A percentile compares a stretch with the other conserved stretches of the same genome.
Evolutionary conservation across 257 asterid genomes (phyloP).

Genomic region (Coffea eugenioides): DNA sequence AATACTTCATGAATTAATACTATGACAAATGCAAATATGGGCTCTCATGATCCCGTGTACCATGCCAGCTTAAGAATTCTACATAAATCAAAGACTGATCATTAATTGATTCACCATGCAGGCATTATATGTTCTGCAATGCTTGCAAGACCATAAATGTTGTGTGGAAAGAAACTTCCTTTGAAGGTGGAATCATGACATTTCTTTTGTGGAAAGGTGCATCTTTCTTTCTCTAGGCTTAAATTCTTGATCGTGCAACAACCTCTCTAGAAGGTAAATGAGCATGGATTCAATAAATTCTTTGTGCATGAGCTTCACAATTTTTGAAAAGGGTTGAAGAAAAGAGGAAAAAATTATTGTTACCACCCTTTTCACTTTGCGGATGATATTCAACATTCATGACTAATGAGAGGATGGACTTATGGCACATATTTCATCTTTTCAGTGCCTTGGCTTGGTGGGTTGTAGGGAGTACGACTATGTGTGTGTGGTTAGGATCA

Average conservation of each 20-base stretch:
- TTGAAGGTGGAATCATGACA: neutral
- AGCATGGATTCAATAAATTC: constrained; percentile 17
- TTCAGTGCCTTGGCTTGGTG: constrained; percentile 8
- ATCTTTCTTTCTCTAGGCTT: neutral
- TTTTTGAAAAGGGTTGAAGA: neutral
- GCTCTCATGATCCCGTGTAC: constrained; percentile 5
- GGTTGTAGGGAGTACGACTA: neutral
- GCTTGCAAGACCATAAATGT: constrained; percentile 17
- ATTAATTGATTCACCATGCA: neutral
- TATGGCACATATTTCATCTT: neutral
- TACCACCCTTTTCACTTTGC: neutral
- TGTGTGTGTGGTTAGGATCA: neutral
- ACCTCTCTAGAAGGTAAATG: constrained; percentile 6
- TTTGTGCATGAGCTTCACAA: neutral
- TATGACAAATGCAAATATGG: constrained; percentile 7
- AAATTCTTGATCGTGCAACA: neutral
- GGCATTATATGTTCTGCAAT: neutral
- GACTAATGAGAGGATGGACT: constrained; percentile 5
- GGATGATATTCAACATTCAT: constrained; percentile 12
- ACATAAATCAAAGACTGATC: neutral
- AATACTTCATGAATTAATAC: neutral
- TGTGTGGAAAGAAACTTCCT: constrained; percentile 6
- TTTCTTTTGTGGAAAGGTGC: neutral
- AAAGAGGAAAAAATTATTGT: neutral
- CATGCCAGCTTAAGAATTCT: constrained; percentile 14